A percentile compares a stretch with the other conserved stretches of the same genome.
phyloP scores from a whole-genome alignment of 2,329 filamentous ascomycete species.

The Talaromyces sp. region DNA sequence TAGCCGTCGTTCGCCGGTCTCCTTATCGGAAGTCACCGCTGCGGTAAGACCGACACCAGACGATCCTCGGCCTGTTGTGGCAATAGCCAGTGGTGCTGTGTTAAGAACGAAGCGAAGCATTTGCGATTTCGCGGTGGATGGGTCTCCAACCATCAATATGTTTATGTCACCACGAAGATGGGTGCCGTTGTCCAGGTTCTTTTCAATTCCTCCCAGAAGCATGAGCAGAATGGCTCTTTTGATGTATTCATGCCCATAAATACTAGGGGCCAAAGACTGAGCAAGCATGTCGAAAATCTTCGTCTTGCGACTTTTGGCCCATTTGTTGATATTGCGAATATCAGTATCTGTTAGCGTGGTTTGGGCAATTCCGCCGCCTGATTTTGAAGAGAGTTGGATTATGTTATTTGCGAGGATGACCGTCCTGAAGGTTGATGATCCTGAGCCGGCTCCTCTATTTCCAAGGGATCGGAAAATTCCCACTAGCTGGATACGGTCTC shows the following conservation, averaged over 20 bases:
- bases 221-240: constrained; percentile 96
- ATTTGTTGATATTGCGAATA: constrained; percentile 97
- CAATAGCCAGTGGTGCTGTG: constrained; percentile 91
- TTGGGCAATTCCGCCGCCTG: constrained; percentile 86
- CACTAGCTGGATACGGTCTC: constrained; percentile 94
- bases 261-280: constrained; percentile 91
- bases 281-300: constrained; percentile 89
- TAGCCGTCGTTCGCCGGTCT: constrained; percentile 88
- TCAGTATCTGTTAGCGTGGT: constrained; percentile 92
- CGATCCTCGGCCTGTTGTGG: constrained; percentile 92
- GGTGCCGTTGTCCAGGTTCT: constrained; percentile 96
- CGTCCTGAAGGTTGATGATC: constrained; percentile 91
- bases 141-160: constrained; percentile 97
- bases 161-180: constrained; percentile 98
- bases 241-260: constrained; percentile 94
- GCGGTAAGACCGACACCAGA: constrained; percentile 97
- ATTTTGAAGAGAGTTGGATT: constrained; percentile 90
- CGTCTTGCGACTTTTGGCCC: constrained; percentile 72
- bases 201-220: constrained; percentile 93
- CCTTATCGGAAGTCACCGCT: constrained; percentile 92
- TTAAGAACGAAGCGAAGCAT: constrained; percentile 94
- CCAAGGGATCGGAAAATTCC: constrained; percentile 91
- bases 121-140: constrained; percentile 98
- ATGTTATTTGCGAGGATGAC: constrained; percentile 91
- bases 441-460: constrained; percentile 85